A percentile compares a stretch with the other conserved stretches of the same genome.
These are phyloP conservation scores for Podaxis sp. DNA, from an alignment of 768 basidiomycete genomes.

Conservation along the genomic window DNA sequence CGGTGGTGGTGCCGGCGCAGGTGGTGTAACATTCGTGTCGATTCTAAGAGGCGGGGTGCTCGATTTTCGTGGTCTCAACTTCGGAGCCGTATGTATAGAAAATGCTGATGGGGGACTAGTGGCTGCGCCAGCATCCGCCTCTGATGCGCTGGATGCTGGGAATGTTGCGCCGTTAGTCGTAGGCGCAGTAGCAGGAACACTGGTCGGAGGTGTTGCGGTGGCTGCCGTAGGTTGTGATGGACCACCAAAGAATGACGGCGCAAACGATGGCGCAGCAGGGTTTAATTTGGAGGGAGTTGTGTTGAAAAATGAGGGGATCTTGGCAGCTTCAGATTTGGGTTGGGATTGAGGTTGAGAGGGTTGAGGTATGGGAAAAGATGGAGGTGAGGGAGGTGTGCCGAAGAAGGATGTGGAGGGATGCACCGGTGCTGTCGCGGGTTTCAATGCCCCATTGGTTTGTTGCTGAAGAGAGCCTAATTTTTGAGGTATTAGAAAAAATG, in stretches of 20 bases:
- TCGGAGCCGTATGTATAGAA: neutral
- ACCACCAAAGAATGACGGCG: conserved; percentile 10
- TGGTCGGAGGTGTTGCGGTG: conserved; percentile 3
- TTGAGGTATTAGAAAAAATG: neutral
- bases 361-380: neutral
- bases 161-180: neutral
- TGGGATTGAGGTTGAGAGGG: neutral
- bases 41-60: conserved; percentile 31
- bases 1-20: conserved; percentile 11
- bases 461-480: neutral
- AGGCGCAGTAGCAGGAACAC: neutral
- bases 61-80: conserved; percentile 14
- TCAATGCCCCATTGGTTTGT: neutral
- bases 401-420: neutral
- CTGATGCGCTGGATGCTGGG: neutral
- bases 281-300: conserved; percentile 15
- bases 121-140: neutral
- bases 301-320: neutral
- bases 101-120: neutral
- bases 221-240: conserved; percentile 1
- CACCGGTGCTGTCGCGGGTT: neutral
- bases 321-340: neutral
- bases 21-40: conserved; percentile 20
- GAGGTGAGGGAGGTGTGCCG: neutral
- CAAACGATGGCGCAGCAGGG: conserved; percentile 21